phyloP scores from a whole-genome alignment of 352 stramenopile species.

The Globisporangium ultimum region DNA sequence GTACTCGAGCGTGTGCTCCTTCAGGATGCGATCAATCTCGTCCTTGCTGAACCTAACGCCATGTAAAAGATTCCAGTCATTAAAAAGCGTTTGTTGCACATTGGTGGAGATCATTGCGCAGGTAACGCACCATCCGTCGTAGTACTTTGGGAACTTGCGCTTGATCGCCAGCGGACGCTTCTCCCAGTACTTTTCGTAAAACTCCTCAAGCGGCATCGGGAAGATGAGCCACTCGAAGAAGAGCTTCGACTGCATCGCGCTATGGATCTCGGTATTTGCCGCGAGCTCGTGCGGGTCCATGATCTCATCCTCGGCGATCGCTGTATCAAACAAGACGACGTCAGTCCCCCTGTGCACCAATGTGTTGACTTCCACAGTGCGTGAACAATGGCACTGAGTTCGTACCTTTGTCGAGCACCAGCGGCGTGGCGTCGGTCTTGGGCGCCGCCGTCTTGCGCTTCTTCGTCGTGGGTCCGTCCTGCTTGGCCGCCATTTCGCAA shows the following conservation, averaged over 20 bases:
- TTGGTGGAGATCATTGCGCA: not conserved
- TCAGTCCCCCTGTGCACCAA: not conserved
- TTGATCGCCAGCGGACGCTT: conserved; percentile 88
- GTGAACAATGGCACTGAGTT: too few relatives aligned
- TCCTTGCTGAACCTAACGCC: conserved; percentile 48
- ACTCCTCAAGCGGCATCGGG: conserved; percentile 82
- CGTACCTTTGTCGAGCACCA: conserved; percentile 33
- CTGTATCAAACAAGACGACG: conserved; percentile 3
- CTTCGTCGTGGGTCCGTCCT: conserved; percentile 28
- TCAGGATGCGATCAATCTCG: conserved; percentile 72
- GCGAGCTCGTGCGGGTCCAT: conserved; percentile 56
- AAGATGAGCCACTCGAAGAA: conserved; percentile 87
- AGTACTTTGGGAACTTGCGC: conserved; percentile 59
- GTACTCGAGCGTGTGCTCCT: conserved; percentile 76
- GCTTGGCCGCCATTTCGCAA: conserved; percentile 47
- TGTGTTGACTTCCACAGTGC: not conserved
- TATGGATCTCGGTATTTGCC: conserved; percentile 57
- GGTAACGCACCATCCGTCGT: conserved; percentile 61
- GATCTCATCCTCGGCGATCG: conserved; percentile 42
- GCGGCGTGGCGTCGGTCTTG: conserved; percentile 30
- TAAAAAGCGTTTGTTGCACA: not conserved
- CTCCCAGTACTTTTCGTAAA: conserved; percentile 93
- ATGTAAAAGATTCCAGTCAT: not conserved
- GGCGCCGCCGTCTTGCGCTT: conserved; percentile 40
- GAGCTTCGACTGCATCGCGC: conserved; percentile 60